Evolutionary conservation across 2,329 filamentous ascomycete species (phyloP), one percentile per base, ranked within the genome.

Genomic region (Alternaria novae-zelandiae): DNA sequence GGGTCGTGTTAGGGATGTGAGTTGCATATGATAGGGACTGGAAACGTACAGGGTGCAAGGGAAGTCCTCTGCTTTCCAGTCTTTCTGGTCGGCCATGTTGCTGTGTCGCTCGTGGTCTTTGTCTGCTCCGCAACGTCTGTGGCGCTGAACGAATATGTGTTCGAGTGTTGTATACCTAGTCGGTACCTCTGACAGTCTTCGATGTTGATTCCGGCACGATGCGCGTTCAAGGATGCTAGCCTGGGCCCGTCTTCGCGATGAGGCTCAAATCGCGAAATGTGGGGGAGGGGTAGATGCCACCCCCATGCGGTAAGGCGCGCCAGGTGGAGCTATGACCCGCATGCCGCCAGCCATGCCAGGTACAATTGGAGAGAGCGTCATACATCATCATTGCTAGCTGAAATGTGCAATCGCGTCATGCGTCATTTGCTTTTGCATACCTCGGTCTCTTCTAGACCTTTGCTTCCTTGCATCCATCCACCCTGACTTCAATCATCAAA

Each of bases 11-110:
- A 51, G 20, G 1, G 2, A 17, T n/a, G 4, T 5, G 15, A 17
- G 10, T 6, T 44, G 36, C 17, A 50, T 59, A 28, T 57, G 58
- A 5, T 59, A 17, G 13, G 9, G 11, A 5, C 2, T 26, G 36
- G 7, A n/a, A 15, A 32, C 66, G 17, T 75, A 82, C 81, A 83
- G 70, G 26, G 73, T 78, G 68, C 79, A 82, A 4, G 81, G 80
- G 50, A 82, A 82, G 6, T 75, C 75, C 6, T 64, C 68, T 9
- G 36, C 46, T 21, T 69, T 66, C 63, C 67, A 70, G 13, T 61
- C 55, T 7, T 49, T 66, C 28, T 61, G 43, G 5, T 46, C 28
- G 4, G 71, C 63, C 73, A 75, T 75, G 2, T 30, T 60, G 28
- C 30, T 8, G 21, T 12, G 25, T 8, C 17, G 26, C 26, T 51